phyloP scores from a whole-genome alignment of 2,329 filamentous ascomycete species.

The Talaromyces sp. region DNA sequence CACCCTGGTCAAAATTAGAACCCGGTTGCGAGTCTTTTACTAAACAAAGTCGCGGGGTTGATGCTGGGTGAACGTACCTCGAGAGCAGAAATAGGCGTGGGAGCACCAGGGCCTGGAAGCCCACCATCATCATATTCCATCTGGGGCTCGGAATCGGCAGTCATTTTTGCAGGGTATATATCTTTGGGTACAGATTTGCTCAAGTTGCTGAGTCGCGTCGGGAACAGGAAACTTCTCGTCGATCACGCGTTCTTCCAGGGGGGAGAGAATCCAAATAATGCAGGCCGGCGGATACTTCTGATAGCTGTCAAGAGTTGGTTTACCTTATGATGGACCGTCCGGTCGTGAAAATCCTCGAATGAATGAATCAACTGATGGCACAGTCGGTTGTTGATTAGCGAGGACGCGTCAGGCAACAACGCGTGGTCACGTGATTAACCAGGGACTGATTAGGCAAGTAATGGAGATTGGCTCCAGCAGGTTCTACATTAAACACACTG shows the following conservation, averaged over 20 bases:
- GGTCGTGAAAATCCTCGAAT: background rate
- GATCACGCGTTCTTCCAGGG: background rate
- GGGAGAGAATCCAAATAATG: background rate
- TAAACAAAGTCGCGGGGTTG: background rate
- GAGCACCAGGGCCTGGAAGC: slow-evolving; percentile 81
- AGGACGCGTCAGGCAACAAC: background rate
- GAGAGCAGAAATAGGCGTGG: slow-evolving; percentile 76
- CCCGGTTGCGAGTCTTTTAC: slow-evolving; percentile 10
- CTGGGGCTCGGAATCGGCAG: slow-evolving; percentile 60
- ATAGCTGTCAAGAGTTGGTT: background rate
- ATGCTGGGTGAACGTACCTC: slow-evolving; percentile 58
- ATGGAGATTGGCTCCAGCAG: background rate
- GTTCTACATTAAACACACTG: background rate
- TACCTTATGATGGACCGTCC: background rate
- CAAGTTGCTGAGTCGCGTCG: background rate
- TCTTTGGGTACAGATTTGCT: background rate
- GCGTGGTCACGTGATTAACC: background rate
- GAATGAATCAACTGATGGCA: background rate
- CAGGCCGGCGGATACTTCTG: background rate
- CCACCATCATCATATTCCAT: slow-evolving; percentile 69
- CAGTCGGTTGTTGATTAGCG: background rate
- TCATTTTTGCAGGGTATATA: slow-evolving; percentile 17
- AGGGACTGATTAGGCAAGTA: background rate
- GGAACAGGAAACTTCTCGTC: background rate
- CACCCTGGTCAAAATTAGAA: slow-evolving; percentile 55